Percentiles rank a stretch among this genome's conserved stretches.
These are phyloP conservation scores for Trichoderma koningiopsis DNA, from an alignment of 2,329 filamentous ascomycete species.

Conservation along the genomic window DNA sequence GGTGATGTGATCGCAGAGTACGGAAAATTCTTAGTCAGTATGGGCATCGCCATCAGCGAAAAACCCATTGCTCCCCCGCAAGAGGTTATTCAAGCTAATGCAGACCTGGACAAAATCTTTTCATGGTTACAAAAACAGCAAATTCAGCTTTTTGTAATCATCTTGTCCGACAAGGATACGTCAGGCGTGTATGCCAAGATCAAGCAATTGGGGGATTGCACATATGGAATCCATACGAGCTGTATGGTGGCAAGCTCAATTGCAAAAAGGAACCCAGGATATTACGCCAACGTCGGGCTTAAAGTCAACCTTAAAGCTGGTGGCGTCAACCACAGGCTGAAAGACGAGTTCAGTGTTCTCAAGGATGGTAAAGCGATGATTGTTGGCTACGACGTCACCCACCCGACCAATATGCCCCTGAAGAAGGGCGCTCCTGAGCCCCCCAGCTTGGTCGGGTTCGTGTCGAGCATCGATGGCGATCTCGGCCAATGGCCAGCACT, in stretches of 20 bases:
- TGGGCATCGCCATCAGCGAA: slow-evolving; percentile 45
- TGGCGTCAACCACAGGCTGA: slow-evolving; percentile 70
- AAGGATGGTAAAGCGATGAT: slow-evolving; percentile 76
- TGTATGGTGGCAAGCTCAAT: slow-evolving; percentile 56
- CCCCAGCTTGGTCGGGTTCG: slow-evolving; percentile 79
- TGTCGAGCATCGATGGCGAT: slow-evolving; percentile 69
- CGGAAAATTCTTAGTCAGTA: slow-evolving; percentile 40
- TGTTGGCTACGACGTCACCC: slow-evolving; percentile 85
- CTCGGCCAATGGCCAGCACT: slow-evolving; percentile 79
- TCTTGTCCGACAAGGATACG: slow-evolving; percentile 57
- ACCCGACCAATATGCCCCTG: slow-evolving; percentile 66
- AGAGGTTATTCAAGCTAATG: slow-evolving; percentile 15
- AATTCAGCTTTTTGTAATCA: slow-evolving; percentile 59
- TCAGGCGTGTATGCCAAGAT: slow-evolving; percentile 62
- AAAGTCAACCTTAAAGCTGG: slow-evolving; percentile 83
- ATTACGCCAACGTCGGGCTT: slow-evolving; percentile 69
- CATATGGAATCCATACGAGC: slow-evolving; percentile 68
- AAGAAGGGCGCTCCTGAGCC: slow-evolving; percentile 40
- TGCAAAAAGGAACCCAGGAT: slow-evolving; percentile 44
- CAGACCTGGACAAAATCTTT: slow-evolving; percentile 39
- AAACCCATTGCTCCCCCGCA: slow-evolving; percentile 26
- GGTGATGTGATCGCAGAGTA: slow-evolving; percentile 39
- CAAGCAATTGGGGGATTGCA: slow-evolving; percentile 69
- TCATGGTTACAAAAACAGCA: slow-evolving; percentile 34
- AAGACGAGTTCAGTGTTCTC: slow-evolving; percentile 59